Evolutionary conservation across 306 rosid genomes (phyloP).

Genomic region (Fragaria nilgerrensis): DNA sequence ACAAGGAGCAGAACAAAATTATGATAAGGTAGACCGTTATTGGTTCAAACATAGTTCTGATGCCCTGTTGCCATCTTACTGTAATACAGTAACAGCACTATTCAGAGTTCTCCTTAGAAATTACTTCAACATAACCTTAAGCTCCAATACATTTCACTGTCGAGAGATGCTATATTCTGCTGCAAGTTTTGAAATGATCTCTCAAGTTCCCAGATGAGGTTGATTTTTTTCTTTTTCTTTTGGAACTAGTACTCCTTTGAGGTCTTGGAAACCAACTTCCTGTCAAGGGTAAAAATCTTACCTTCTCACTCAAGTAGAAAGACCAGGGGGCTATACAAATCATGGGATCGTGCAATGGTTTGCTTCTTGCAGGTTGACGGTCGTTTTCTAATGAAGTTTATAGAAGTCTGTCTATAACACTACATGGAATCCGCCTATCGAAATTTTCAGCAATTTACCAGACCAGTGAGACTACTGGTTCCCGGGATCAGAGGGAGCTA

Average conservation of each 20-base stretch:
- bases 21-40: not conserved
- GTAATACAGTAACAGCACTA: too few species aligned
- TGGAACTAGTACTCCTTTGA: not conserved
- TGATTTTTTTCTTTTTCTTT: not conserved
- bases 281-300: not conserved
- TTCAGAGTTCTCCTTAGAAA: not conserved
- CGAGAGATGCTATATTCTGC: not conserved
- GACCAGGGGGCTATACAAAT: not conserved
- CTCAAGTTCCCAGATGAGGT: not conserved
- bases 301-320: not conserved
- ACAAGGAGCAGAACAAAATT: not conserved
- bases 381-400: not conserved
- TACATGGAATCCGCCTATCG: not conserved
- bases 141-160: not conserved
- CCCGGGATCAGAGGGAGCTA: not conserved
- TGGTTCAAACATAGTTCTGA: not conserved
- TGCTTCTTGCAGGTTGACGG: not conserved
- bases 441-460: not conserved
- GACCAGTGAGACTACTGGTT: not conserved
- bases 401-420: not conserved
- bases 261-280: not conserved
- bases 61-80: not conserved
- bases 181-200: not conserved
- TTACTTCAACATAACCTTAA: not conserved
- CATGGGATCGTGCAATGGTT: not conserved